A percentile compares a stretch with the other conserved stretches of the same genome.
Evolutionary conservation across 2,329 filamentous ascomycete species (phyloP).

Genomic region (Allantophomopsis lycopodina): DNA sequence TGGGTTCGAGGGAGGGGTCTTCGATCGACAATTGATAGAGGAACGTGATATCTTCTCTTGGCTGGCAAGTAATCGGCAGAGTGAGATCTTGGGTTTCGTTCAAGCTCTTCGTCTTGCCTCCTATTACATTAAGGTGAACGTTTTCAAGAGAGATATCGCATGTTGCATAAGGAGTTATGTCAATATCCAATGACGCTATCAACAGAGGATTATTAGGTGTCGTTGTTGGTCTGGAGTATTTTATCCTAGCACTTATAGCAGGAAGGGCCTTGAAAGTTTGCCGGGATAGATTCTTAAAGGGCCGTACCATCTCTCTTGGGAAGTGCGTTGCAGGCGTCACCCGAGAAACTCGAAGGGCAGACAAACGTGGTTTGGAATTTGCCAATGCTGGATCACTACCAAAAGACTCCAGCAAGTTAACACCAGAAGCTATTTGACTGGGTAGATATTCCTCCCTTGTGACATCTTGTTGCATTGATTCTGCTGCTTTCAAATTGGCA

Average conservation of each 20-base stretch:
- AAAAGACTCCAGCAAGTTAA: constrained; percentile 69
- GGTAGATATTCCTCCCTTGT: constrained; percentile 49
- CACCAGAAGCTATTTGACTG: constrained; percentile 52
- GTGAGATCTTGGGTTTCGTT: constrained; percentile 30
- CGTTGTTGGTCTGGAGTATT: constrained; percentile 51
- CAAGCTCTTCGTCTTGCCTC: constrained; percentile 44
- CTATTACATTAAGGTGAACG: constrained; percentile 41
- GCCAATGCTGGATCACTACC: constrained; percentile 47
- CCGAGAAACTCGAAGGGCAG: constrained; percentile 60
- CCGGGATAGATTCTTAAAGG: constrained; percentile 49
- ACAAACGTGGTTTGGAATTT: constrained; percentile 49
- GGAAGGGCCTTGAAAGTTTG: constrained; percentile 52
- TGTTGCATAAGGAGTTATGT: constrained; percentile 57
- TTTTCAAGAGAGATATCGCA: constrained; percentile 49
- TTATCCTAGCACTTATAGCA: constrained; percentile 57
- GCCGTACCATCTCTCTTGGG: constrained; percentile 43
- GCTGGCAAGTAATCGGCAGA: constrained; percentile 47
- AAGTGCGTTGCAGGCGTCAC: constrained; percentile 54
- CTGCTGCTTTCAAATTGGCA: constrained; percentile 42
- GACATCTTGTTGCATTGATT: constrained; percentile 25
- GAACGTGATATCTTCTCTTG: constrained; percentile 64
- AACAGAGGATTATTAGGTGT: constrained; percentile 37
- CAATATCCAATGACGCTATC: constrained; percentile 59
- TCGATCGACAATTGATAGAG: constrained; percentile 51
- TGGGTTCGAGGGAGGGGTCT: constrained; percentile 13